These are phyloP conservation scores for Alternaria longipes DNA, from an alignment of 2,329 filamentous ascomycete species.

Conservation along the genomic window DNA sequence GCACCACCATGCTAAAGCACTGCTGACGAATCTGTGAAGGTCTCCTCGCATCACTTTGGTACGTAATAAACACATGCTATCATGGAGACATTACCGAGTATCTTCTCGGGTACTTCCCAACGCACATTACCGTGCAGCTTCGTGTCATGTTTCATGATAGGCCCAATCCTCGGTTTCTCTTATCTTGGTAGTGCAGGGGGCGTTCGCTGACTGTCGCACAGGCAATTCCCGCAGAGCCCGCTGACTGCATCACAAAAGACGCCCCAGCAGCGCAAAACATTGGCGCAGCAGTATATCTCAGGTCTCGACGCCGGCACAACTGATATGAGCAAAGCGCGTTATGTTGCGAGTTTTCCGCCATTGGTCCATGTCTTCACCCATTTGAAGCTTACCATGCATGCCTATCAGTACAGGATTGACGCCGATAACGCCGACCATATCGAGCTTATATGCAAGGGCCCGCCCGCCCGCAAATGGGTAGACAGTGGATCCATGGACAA, in stretches of 20 bases:
- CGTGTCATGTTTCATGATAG: conserved; percentile 6
- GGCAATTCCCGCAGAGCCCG: conserved; percentile 46
- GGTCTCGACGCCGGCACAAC: conserved; percentile 23
- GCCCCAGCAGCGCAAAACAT: conserved; percentile 32
- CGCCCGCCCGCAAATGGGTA: conserved; percentile 45
- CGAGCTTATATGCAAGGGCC: conserved; percentile 21
- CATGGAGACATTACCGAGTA: background rate
- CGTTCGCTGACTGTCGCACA: conserved; percentile 25
- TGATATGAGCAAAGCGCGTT: conserved; percentile 28
- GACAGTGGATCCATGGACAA: conserved; percentile 38
- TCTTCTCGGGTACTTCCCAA: background rate
- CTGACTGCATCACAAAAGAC: conserved; percentile 28
- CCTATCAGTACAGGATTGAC: conserved; percentile 34
- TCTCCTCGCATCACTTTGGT: conserved; percentile 41
- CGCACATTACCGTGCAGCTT: conserved; percentile 7
- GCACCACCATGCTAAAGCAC: background rate
- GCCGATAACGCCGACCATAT: conserved; percentile 23
- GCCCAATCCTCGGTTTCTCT: background rate
- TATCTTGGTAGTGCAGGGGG: conserved; percentile 6
- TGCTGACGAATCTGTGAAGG: conserved; percentile 20
- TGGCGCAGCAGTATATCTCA: conserved; percentile 33
- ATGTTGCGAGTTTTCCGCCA: conserved; percentile 35
- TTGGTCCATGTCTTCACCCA: conserved; percentile 50
- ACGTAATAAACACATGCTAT: conserved; percentile 18
- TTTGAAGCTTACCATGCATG: conserved; percentile 48